These are phyloP conservation scores for Hypoxylon sp. DNA, from an alignment of 2,329 filamentous ascomycete species.

Conservation along the genomic window DNA sequence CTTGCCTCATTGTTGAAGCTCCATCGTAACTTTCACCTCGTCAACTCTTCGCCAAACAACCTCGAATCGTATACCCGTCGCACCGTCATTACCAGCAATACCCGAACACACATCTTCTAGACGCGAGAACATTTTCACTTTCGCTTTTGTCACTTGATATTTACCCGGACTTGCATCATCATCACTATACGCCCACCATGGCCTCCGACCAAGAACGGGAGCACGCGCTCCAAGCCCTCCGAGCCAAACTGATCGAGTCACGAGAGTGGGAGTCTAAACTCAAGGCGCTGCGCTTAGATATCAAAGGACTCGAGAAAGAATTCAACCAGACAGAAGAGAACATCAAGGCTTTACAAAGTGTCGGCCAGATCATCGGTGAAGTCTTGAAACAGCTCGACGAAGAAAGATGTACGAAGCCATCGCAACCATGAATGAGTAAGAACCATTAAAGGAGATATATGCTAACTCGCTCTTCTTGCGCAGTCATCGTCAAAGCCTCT, in stretches of 20 bases:
- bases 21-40: slow-evolving; percentile 22
- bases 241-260: slow-evolving; percentile 87
- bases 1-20: slow-evolving; percentile 35
- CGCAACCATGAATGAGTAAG: slow-evolving; percentile 2
- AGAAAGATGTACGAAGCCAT: slow-evolving; percentile 83
- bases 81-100: slow-evolving; percentile 10
- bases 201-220: slow-evolving; percentile 70
- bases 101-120: slow-evolving; percentile 1
- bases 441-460: not conserved
- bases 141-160: slow-evolving; percentile 15
- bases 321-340: slow-evolving; percentile 98
- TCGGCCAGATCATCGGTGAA: slow-evolving; percentile 99
- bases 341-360: slow-evolving; percentile 98
- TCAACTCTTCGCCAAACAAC: slow-evolving; percentile 23
- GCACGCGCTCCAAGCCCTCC: slow-evolving; percentile 82
- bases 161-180: slow-evolving; percentile 19
- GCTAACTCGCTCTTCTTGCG: slow-evolving; percentile 5
- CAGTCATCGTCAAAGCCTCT: slow-evolving; percentile 98
- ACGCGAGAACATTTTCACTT: not conserved
- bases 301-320: slow-evolving; percentile 94
- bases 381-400: slow-evolving; percentile 99
- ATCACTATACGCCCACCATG: slow-evolving; percentile 54
- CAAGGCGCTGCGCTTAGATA: slow-evolving; percentile 91
- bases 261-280: slow-evolving; percentile 99
- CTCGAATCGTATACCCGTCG: not conserved